A percentile compares a stretch with the other conserved stretches of the same genome.
phyloP scores from a whole-genome alignment of 2,329 filamentous ascomycete genomes.

The Fusarium acutatum region DNA sequence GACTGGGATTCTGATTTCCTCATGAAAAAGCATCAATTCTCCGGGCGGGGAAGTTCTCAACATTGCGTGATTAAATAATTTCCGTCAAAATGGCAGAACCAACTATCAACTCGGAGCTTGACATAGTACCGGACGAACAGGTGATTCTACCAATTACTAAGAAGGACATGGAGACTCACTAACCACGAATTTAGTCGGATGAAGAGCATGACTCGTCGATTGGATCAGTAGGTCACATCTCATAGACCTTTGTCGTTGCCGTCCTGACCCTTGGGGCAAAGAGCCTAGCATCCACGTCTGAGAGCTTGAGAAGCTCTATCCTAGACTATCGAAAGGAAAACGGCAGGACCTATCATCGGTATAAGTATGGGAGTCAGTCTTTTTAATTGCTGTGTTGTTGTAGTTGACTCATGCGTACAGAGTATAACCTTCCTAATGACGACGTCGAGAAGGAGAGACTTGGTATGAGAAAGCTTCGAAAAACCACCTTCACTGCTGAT shows the following conservation, averaged over 20 bases:
- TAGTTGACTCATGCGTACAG: neutral
- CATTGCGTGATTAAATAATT: neutral
- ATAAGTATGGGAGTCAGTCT: slow-evolving; percentile 30
- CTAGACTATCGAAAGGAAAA: slow-evolving; percentile 30
- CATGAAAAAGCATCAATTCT: neutral
- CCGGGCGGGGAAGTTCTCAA: neutral
- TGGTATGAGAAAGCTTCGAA: rapidly evolving
- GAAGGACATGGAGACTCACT: rapidly evolving
- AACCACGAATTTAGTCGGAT: neutral
- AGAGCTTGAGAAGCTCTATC: slow-evolving; percentile 29
- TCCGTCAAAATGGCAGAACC: neutral
- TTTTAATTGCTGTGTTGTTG: rapidly evolving
- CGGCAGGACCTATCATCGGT: slow-evolving; percentile 30
- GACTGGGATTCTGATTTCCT: neutral
- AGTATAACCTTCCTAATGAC: slow-evolving; percentile 19
- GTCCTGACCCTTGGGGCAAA: neutral
- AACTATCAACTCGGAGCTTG: neutral
- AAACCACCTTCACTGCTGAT: rapidly evolving
- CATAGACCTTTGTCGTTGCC: rapidly evolving
- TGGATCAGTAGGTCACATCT: neutral
- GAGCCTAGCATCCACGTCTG: slow-evolving; percentile 15
- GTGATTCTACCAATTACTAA: neutral
- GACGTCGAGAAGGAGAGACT: slow-evolving; percentile 10
- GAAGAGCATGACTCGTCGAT: neutral
- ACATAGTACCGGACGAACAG: slow-evolving; percentile 13